Conservation (phyloP, 805 yeast species). For the Kluyveromyces dobzhanskii region DNA sequence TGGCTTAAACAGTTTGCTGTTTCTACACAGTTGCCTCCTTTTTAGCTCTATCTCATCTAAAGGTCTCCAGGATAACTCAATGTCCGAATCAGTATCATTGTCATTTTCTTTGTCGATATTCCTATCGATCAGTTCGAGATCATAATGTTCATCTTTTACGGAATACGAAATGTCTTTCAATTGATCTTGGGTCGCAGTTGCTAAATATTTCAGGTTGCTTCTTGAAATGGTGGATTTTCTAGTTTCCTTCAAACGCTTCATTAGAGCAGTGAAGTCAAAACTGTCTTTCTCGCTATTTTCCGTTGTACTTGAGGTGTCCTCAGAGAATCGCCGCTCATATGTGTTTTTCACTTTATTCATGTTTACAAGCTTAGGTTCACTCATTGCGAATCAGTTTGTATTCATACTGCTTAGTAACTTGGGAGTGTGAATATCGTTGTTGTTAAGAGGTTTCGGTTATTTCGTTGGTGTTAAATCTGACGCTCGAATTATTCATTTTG, state of each 20-base stretch:
- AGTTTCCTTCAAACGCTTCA: constrained; percentile 1
- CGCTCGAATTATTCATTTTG: neutral
- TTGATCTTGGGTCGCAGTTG: neutral
- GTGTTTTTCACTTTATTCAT: too few relatives aligned
- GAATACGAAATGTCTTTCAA: neutral
- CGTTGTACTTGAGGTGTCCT: neutral
- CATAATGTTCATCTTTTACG: neutral
- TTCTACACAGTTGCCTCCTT: neutral
- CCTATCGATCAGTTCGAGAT: neutral
- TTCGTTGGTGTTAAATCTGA: neutral
- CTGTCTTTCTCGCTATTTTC: constrained; percentile 1
- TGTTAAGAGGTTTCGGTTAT: too few relatives aligned
- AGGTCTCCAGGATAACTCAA: constrained; percentile 3
- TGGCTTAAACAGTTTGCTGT: neutral
- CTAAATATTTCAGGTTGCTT: neutral
- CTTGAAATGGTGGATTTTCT: neutral
- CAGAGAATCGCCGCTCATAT: neutral
- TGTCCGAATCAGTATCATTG: neutral
- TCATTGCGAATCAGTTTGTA: too few relatives aligned
- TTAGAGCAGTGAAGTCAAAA: constrained; percentile 3
- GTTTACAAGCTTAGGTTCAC: too few relatives aligned
- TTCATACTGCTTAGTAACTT: too few relatives aligned
- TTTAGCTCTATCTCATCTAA: constrained; percentile 2
- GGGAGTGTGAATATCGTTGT: too few relatives aligned
- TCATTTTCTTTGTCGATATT: neutral